A percentile compares a stretch with the other conserved stretches of the same genome.
Conservation (phyloP, 2,329 filamentous ascomycete genomes). For the Neopestalotiopsis clavispora region DNA sequence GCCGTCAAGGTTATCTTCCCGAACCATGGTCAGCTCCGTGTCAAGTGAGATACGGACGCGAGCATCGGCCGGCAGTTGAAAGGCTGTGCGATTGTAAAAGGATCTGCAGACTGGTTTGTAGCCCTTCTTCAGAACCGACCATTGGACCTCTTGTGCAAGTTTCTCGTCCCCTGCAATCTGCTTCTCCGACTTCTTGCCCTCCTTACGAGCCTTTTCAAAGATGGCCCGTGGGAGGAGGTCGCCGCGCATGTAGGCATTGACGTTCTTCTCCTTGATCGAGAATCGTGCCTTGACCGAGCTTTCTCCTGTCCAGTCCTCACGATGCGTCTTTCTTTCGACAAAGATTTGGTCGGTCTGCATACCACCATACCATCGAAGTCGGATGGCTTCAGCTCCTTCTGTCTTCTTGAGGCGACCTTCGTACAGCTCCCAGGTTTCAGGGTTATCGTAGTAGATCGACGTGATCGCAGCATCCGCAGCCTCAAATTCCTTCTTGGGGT, state of each 20-base stretch:
- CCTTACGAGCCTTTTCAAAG: constrained; percentile 96
- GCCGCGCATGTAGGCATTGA: constrained; percentile 87
- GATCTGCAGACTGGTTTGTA: constrained; percentile 90
- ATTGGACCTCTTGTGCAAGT: constrained; percentile 90
- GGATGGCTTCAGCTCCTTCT: constrained; percentile 95
- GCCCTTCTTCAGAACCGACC: constrained; percentile 84
- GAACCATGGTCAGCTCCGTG: constrained; percentile 92
- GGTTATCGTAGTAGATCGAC: constrained; percentile 98
- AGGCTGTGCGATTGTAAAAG: constrained; percentile 98
- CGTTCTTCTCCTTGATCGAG: constrained; percentile 93
- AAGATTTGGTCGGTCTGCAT: constrained; percentile 97
- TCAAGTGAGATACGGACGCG: constrained; percentile 96
- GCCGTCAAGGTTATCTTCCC: constrained; percentile 94
- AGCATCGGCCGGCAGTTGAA: constrained; percentile 95
- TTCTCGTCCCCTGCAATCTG: constrained; percentile 91
- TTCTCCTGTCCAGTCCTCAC: constrained; percentile 98
- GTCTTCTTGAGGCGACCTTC: constrained; percentile 95
- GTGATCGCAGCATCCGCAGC: constrained; percentile 91
- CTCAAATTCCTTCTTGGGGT: constrained; percentile 95
- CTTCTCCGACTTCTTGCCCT: constrained; percentile 91
- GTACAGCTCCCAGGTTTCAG: constrained; percentile 92
- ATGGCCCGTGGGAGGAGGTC: constrained; percentile 83
- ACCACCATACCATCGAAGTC: constrained; percentile 94
- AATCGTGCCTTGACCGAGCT: constrained; percentile 99
- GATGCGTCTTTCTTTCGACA: constrained; percentile 95